phyloP scores from a whole-genome alignment of 129 eudicot species.

The Smallanthus sonchifolius region DNA sequence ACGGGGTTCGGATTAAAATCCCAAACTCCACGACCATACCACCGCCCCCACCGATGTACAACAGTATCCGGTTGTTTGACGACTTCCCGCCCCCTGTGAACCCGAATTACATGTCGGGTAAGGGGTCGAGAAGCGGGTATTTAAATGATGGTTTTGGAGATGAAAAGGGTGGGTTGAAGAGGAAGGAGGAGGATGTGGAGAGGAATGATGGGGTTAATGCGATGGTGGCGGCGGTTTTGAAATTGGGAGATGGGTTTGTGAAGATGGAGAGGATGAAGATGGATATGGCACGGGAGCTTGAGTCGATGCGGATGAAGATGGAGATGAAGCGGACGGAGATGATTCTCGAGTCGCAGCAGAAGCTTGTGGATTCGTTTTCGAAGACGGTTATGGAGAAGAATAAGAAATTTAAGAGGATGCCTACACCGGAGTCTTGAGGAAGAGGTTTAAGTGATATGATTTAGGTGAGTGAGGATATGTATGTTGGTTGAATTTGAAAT shows the following conservation, averaged over 20 bases:
- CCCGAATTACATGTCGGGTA: constrained; percentile 32
- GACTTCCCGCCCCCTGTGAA: neutral
- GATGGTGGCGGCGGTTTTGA: constrained; percentile 62
- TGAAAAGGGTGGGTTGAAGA: neutral
- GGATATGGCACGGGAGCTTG: constrained; percentile 81
- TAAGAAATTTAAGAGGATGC: constrained; percentile 52
- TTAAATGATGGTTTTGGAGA: too few species aligned
- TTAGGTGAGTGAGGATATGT: neutral
- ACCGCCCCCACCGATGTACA: neutral
- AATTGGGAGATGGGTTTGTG: constrained; percentile 77
- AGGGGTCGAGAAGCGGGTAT: neutral
- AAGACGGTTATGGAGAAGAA: constrained; percentile 38
- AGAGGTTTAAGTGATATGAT: neutral
- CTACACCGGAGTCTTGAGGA: constrained; percentile 34
- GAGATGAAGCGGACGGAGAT: constrained; percentile 86
- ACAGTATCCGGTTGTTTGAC: too few species aligned
- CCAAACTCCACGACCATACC: constrained; percentile 5
- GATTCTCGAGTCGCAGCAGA: constrained; percentile 85
- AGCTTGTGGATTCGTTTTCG: constrained; percentile 56
- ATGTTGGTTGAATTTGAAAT: too few species aligned
- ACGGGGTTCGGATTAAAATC: constrained; percentile 41
- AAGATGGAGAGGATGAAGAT: constrained; percentile 85
- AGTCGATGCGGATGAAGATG: constrained; percentile 86
- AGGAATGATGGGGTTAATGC: constrained; percentile 35
- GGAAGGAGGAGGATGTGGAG: constrained; percentile 17